Percentiles rank a stretch among this genome's conserved stretches.
phyloP scores from a whole-genome alignment of 2,329 filamentous ascomycete species.

The Talaromyces marneffei region DNA sequence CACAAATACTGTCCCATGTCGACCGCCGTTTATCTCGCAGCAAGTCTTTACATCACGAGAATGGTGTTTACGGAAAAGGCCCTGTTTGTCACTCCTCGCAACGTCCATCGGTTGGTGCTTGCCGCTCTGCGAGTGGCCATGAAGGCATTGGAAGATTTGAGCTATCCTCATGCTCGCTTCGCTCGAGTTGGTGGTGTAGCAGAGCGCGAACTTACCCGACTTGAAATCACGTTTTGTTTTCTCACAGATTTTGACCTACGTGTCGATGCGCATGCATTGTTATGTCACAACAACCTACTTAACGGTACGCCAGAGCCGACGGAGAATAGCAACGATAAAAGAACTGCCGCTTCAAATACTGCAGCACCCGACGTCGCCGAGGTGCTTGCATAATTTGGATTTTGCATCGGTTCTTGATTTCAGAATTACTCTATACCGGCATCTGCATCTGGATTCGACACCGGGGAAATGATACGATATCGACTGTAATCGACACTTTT shows the following conservation, averaged over 20 bases:
- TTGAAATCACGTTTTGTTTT: constrained; percentile 88
- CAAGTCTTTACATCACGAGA: constrained; percentile 79
- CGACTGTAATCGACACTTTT: not conserved
- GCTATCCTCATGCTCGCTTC: constrained; percentile 76
- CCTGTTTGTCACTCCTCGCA: constrained; percentile 74
- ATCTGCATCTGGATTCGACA: not conserved
- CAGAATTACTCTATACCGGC: not conserved
- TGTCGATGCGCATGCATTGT: constrained; percentile 54
- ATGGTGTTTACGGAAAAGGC: constrained; percentile 71
- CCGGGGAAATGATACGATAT: not conserved
- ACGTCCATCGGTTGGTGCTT: constrained; percentile 78
- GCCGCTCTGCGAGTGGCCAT: constrained; percentile 81
- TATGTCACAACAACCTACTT: constrained; percentile 44
- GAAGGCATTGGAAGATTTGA: constrained; percentile 91
- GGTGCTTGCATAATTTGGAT: constrained; percentile 3
- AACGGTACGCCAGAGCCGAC: constrained; percentile 4
- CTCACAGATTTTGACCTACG: constrained; percentile 76
- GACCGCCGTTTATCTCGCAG: constrained; percentile 85
- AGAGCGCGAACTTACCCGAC: constrained; percentile 68
- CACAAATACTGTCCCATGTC: constrained; percentile 92
- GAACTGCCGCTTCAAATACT: not conserved
- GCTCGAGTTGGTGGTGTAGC: constrained; percentile 84
- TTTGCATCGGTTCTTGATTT: not conserved
- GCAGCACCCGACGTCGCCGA: not conserved
- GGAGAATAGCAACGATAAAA: not conserved